Evolutionary conservation across 441 rosid species (phyloP), one percentile per base, ranked within the genome.

Genomic region (Gossypium aridum): DNA sequence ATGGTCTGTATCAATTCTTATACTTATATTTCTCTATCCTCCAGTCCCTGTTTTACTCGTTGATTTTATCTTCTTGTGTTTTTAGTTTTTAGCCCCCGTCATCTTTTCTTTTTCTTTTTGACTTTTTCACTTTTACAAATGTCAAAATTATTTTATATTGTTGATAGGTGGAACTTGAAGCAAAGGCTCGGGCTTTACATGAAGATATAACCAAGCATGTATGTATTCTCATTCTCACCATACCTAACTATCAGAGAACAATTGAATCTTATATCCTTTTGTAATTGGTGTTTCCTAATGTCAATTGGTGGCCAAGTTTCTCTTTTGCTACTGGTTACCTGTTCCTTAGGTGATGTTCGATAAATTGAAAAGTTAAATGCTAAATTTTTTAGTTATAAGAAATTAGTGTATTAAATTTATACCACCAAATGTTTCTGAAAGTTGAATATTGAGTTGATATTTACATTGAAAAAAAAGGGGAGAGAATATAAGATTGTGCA

Each of bases 121-220:
- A 74, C 17, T 2, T 70, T 16, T 28, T 56, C 61, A 39, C 47
- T 37, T 28, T 72, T 81, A 22, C 28, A 45, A 49, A 47, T 49
- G 64, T 28, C 12, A 62, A n/a, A 16, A 16, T 62, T 49, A 47
- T 73, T 47, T 47, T 43, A 25, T 39, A 49, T n/a, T 34, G 43
- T 63, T 62, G 65, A 71, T 75, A 92, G 99, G 91, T 76, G 76
- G 98, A 90, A 75, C 83, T 91, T 68, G 91, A 90, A 87, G 85
- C 82, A 78, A 92, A 91, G 80, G 88, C 80, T 71, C 86, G 57
- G 68, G 80, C 75, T 55, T 85, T 92, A 79, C 98, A 95, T 72
- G 86, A 83, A 77, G 96, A 91, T 77, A 79, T 86, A 80, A 92
- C 90, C 65, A 95, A 90, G 75, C 91, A 93, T 75, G 99, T 92